These are phyloP conservation scores for Cardamine resedifolia DNA, from an alignment of 345 rosid genomes.

Conservation along the genomic window DNA sequence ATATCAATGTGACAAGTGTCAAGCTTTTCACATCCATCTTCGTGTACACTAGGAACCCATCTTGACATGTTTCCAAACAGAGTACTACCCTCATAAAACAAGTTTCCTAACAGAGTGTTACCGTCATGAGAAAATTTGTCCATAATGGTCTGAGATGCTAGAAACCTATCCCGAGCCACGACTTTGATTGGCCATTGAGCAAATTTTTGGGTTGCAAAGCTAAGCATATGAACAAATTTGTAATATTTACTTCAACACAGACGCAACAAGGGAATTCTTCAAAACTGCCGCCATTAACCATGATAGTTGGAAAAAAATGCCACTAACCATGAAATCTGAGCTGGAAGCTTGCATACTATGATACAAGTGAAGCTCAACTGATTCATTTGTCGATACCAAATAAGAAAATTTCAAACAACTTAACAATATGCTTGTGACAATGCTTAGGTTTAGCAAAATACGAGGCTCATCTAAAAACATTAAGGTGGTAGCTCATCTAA, in stretches of 20 bases:
- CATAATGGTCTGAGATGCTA: too few species aligned
- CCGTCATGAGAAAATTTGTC: too few species aligned
- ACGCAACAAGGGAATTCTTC: neutral
- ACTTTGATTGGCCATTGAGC: too few species aligned
- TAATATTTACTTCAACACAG: neutral
- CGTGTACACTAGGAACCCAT: slow-evolving; percentile 66
- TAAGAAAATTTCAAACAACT: neutral
- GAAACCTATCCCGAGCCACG: too few species aligned
- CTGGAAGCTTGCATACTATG: neutral
- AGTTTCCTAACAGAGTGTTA: too few species aligned
- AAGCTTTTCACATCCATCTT: slow-evolving; percentile 70
- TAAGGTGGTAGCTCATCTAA: neutral
- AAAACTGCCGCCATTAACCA: neutral
- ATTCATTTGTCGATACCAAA: neutral
- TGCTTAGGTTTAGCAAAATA: neutral
- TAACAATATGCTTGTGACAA: slow-evolving; percentile 7
- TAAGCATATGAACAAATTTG: too few species aligned
- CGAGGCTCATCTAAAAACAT: too few species aligned
- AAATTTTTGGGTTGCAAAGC: too few species aligned
- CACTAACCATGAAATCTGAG: neutral
- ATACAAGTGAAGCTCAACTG: neutral
- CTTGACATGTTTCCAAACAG: too few species aligned
- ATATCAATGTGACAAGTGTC: slow-evolving; percentile 65
- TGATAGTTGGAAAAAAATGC: neutral
- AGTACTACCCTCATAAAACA: too few species aligned